Percentiles rank a stretch among this genome's conserved stretches.
These are phyloP conservation scores for Solanum etuberosum DNA, from an alignment of 257 asterid species.

Conservation along the genomic window DNA sequence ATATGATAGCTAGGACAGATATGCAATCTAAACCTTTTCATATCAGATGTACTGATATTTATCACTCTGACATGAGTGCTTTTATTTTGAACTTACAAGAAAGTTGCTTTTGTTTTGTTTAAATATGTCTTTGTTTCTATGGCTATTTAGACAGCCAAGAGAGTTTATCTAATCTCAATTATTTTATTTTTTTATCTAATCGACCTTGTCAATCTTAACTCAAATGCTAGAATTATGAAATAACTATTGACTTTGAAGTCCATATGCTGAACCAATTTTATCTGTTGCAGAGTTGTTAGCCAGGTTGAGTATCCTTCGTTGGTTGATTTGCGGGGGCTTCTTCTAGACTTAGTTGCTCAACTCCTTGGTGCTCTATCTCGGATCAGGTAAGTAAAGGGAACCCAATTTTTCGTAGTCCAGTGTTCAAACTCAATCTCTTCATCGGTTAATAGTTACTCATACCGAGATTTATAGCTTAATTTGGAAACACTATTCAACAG, in stretches of 20 bases:
- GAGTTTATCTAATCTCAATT: background rate
- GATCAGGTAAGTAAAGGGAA: conserved; percentile 52
- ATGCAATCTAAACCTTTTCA: background rate
- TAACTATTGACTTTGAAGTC: background rate
- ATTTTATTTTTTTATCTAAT: background rate
- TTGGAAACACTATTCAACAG: background rate
- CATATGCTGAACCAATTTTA: conserved; percentile 2
- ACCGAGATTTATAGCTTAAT: background rate
- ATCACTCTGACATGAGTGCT: background rate
- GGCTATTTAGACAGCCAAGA: background rate
- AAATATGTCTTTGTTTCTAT: background rate
- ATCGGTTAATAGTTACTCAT: background rate
- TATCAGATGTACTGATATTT: background rate
- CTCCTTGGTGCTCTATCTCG: conserved; percentile 97
- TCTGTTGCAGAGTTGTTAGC: conserved; percentile 80
- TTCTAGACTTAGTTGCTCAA: conserved; percentile 97
- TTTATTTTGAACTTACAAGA: background rate
- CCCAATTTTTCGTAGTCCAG: background rate
- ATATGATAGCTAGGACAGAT: background rate
- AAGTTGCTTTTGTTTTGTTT: background rate
- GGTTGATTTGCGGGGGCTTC: conserved; percentile 98
- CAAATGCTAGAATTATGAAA: background rate
- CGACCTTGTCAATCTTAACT: background rate
- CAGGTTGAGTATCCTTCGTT: conserved; percentile 97
- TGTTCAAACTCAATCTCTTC: background rate